Percentiles rank a stretch among this genome's conserved stretches.
These are phyloP conservation scores for Scheffersomyces illinoinensis DNA, from an alignment of 1,139 yeast species.

Conservation along the genomic window DNA sequence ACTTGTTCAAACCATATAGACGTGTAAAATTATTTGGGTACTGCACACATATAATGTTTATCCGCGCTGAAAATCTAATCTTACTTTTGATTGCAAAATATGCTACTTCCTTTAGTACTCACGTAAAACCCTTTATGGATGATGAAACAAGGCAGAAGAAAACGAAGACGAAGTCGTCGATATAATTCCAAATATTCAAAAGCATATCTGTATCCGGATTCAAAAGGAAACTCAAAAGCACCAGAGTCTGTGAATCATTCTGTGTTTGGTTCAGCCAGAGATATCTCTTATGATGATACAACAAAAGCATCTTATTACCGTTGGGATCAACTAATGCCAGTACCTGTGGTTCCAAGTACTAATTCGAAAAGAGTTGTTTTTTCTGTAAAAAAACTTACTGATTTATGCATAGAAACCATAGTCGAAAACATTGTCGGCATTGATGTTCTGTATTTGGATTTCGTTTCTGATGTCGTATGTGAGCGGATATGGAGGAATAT, in stretches of 20 bases:
- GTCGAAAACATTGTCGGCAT: slow-evolving; percentile 30
- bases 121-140: neutral
- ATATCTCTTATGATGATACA: neutral
- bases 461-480: neutral
- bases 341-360: neutral
- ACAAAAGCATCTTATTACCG: neutral
- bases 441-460: slow-evolving; percentile 11
- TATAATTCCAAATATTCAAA: neutral
- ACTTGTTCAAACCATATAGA: no score
- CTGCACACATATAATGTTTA: no score
- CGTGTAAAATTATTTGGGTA: no score
- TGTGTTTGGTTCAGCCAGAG: neutral
- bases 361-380: neutral
- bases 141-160: neutral
- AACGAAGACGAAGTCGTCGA: neutral
- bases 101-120: neutral
- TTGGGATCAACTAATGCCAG: neutral
- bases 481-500: slow-evolving; percentile 33
- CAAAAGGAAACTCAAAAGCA: neutral
- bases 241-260: neutral
- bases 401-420: slow-evolving; percentile 26
- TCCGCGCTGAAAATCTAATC: no score
- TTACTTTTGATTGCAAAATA: neutral
- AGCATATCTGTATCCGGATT: neutral
- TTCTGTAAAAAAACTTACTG: neutral